Evolutionary conservation across 495 filamentous ascomycete genomes (phyloP), one percentile per base, ranked within the genome.

Genomic region (Melanomma pulvis-pyrius): DNA sequence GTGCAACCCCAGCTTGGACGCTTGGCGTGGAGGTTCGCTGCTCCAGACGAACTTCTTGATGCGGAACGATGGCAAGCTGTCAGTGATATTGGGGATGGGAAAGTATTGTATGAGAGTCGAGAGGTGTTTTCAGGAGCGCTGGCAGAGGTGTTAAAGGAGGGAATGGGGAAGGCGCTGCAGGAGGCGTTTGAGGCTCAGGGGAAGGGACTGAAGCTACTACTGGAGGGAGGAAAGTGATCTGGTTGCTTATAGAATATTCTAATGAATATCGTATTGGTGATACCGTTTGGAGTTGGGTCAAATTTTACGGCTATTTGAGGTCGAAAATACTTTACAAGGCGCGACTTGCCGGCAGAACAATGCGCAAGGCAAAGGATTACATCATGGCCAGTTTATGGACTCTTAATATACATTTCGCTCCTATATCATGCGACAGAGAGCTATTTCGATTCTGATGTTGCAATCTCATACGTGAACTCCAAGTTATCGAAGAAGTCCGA

Each of bases 61-160:
- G 47, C 61, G 32, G 61, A 65, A 46, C 26, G 61, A 19, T 70
- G 67, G 67, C 60, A 61, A 30, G 67, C 61, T 17, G 26, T 70
- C 17, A 66, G 61, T 29, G 56, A 49, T 12, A 8, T 55, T 21
- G 57, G 30, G 15, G 44, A 53, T 26, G 68, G 68, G n/a, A 56
- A 29, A 39, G 62, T 65, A 28, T 50, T 70, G 62, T 70, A 70
- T 52, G 68, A 70, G 62, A 66, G 62, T 32, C 56, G 61, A 9
- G 68, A 70, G 51, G 68, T 70, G 50, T 70, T 30, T 47, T 11
- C 8, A 5, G 68, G 68, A 21, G 47, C 53, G 6, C 17, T 48
- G 49, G 68, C 68, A 9, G 36, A 24, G 36, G 19, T 47, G 28
- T 6, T 70, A 8, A 48, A 65, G 58, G 51, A 8, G 11, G 29